Percentiles rank a stretch among this genome's conserved stretches.
Conservation (phyloP, 2,329 filamentous ascomycete genomes). For the Blastomyces gilchristii region DNA sequence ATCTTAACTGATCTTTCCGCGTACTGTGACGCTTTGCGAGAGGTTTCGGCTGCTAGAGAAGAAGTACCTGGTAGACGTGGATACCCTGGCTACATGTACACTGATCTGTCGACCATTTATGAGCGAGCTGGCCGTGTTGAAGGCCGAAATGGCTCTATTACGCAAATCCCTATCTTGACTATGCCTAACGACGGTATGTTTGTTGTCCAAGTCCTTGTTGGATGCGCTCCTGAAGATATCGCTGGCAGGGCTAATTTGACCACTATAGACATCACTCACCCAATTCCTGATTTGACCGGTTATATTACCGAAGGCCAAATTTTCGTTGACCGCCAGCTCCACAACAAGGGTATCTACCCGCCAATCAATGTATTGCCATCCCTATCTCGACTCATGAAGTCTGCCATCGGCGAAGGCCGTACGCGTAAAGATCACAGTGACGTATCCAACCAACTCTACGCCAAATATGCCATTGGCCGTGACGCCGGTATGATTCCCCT, state of each 20-base stretch:
- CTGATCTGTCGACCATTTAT: slow-evolving; percentile 99
- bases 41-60: slow-evolving; percentile 94
- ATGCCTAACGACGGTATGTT: slow-evolving; percentile 89
- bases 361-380: slow-evolving; percentile 98
- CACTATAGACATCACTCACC: slow-evolving; percentile 76
- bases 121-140: slow-evolving; percentile 96
- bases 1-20: slow-evolving; percentile 96
- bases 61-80: slow-evolving; percentile 98
- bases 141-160: slow-evolving; percentile 96
- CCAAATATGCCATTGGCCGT: slow-evolving; percentile 98
- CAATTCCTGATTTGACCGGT: slow-evolving; percentile 95
- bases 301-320: slow-evolving; percentile 99
- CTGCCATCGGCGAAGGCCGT: slow-evolving; percentile 93
- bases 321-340: slow-evolving; percentile 82
- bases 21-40: slow-evolving; percentile 97
- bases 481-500: slow-evolving; percentile 52
- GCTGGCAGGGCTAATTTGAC: background rate
- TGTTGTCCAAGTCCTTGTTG: background rate
- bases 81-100: slow-evolving; percentile 99
- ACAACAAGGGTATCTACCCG: slow-evolving; percentile 97
- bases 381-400: slow-evolving; percentile 99
- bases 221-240: background rate
- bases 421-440: slow-evolving; percentile 95
- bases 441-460: slow-evolving; percentile 98
- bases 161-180: slow-evolving; percentile 95